Evolutionary conservation across 2,329 filamentous ascomycete genomes (phyloP), one percentile per base, ranked within the genome.

Genomic region (Cordyceps javanica): DNA sequence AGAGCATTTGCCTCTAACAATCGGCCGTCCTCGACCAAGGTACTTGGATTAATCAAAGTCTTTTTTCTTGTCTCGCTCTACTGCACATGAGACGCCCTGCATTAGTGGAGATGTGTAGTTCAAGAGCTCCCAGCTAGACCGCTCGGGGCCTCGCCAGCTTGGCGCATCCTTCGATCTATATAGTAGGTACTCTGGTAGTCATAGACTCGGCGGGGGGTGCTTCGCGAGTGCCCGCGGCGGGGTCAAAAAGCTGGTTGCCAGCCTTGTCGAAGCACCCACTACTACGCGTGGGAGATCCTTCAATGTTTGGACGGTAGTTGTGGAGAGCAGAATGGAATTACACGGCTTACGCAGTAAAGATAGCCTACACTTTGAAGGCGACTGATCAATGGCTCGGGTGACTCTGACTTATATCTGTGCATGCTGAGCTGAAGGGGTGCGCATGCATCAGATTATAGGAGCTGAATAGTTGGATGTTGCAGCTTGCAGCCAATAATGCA

Each of bases 151-250:
- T 70, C 13, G 84, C 68, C 71, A 82, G 72, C 68, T 85, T 85
- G 16, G 82, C 82, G 64, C 78, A 82, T 0, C 79, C 82, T 0
- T 81, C 81, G 5, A 84, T 72, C 79, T 78, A 83, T 65, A 86
- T n/a, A 88, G 1, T n/a, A 83, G 71, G 9, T 74, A 82, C 39
- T 89, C 83, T 0, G 83, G 69, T 0, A n/a, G 77, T 77, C 79
- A 89, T 83, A 4, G 77, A 72, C 46, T 82, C 76, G 0, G 71
- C 62, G 2, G 71, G 70, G 0, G 51, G 68, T 5, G 73, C 48
- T 0, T 80, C 81, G 3, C 74, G 69, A 19, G 72, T 76, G 1
- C 81, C 82, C 0, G 77, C 69, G 0, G 79, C 70, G 62, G 83
- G 72, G 2, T 72, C 70, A 61, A 81, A 77, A 0, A 78, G 66